A percentile compares a stretch with the other conserved stretches of the same genome.
These are phyloP conservation scores for Capronia coronata DNA, from an alignment of 2,329 filamentous ascomycete genomes.

Conservation along the genomic window DNA sequence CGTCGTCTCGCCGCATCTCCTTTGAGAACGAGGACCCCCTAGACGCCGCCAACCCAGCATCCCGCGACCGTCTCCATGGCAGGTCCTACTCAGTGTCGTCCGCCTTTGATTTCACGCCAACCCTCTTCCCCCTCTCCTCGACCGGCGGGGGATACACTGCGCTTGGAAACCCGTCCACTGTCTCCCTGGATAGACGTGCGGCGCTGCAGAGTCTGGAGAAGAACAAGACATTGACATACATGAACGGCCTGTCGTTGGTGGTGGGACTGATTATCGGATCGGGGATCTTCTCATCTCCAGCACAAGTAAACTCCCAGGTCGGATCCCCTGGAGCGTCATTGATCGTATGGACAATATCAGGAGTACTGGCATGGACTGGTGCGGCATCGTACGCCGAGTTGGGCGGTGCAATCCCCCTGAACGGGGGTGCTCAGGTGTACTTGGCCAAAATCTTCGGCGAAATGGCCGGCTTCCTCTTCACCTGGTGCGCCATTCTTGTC, in stretches of 20 bases:
- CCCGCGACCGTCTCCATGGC: constrained; percentile 42
- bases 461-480: constrained; percentile 85
- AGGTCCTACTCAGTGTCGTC: constrained; percentile 87
- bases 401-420: constrained; percentile 89
- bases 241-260: constrained; percentile 87
- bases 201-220: constrained; percentile 78
- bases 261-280: constrained; percentile 92
- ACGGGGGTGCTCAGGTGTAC: constrained; percentile 90
- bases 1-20: constrained; percentile 86
- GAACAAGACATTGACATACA: constrained; percentile 88
- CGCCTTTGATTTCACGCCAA: constrained; percentile 90
- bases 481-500: constrained; percentile 90
- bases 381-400: constrained; percentile 92
- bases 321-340: constrained; percentile 86
- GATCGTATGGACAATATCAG: constrained; percentile 85
- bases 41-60: constrained; percentile 46
- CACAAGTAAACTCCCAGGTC: constrained; percentile 83
- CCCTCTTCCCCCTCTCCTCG: constrained; percentile 84
- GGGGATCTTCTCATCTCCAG: constrained; percentile 91
- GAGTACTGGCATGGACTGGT: constrained; percentile 92
- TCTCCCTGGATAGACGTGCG: constrained; percentile 45
- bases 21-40: constrained; percentile 81
- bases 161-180: constrained; percentile 66
- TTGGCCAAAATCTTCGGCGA: constrained; percentile 95
- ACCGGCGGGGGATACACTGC: constrained; percentile 75